phyloP scores from a whole-genome alignment of 768 basidiomycete species.

The Lactarius sanguifluus region DNA sequence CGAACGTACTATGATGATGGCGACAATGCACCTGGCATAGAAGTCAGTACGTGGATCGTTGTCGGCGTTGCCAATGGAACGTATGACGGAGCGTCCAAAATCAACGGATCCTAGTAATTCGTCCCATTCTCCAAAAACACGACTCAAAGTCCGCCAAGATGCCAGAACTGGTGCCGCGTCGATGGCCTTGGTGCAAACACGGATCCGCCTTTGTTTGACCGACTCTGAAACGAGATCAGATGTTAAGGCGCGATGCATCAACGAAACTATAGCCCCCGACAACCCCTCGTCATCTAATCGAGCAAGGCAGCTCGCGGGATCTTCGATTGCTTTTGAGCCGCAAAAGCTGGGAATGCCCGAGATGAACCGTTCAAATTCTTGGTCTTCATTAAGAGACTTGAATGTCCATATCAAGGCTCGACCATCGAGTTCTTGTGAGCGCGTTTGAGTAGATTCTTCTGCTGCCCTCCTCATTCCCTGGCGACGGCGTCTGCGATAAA shows the following conservation, averaged over 20 bases:
- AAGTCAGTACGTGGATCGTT: neutral
- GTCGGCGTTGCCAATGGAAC: neutral
- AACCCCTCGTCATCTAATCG: neutral
- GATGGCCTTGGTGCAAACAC: neutral
- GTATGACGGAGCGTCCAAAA: neutral
- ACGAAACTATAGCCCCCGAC: neutral
- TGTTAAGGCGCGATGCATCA: slow-evolving; percentile 1
- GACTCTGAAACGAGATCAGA: neutral
- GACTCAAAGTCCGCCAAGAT: neutral
- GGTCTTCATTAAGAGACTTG: neutral
- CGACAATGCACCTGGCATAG: slow-evolving; percentile 6
- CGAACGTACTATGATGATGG: neutral
- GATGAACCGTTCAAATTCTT: neutral
- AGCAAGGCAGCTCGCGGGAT: neutral
- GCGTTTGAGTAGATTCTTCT: neutral
- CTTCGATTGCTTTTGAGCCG: neutral
- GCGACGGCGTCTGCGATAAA: neutral
- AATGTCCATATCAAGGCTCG: neutral
- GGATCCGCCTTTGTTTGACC: neutral
- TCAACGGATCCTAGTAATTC: neutral
- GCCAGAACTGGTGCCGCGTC: neutral
- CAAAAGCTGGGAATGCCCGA: slow-evolving; percentile 1
- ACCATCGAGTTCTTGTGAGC: neutral
- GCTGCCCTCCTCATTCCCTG: neutral
- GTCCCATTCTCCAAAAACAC: neutral